Conservation (phyloP, 2,329 filamentous ascomycete genomes). For the Zymoseptoria passerinii region DNA sequence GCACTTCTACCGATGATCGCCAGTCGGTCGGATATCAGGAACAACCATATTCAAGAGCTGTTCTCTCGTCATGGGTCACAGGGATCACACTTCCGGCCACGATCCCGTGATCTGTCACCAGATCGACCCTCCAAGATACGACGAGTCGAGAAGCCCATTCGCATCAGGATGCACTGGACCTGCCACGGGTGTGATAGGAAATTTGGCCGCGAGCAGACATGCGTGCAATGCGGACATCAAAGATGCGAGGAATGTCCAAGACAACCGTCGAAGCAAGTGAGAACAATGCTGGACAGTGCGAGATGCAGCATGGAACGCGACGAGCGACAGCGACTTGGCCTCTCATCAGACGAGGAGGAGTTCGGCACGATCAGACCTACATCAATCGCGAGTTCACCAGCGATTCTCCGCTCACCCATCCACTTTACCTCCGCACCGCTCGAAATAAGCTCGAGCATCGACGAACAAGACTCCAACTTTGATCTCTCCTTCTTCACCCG, state of each 20-base stretch:
- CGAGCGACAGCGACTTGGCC: background rate
- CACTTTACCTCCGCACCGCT: background rate
- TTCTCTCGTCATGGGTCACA: constrained; percentile 37
- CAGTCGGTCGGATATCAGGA: constrained; percentile 10
- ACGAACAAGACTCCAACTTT: background rate
- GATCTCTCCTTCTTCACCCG: background rate
- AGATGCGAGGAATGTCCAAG: constrained; percentile 75
- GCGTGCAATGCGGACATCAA: constrained; percentile 66
- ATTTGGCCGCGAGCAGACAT: constrained; percentile 66
- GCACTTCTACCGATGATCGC: constrained; percentile 14
- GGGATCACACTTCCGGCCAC: constrained; percentile 16
- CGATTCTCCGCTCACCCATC: background rate
- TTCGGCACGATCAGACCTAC: constrained; percentile 6
- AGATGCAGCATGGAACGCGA: constrained; percentile 35
- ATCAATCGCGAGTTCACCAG: background rate
- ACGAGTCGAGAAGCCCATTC: constrained; percentile 53
- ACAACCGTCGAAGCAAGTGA: constrained; percentile 58
- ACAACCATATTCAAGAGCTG: constrained; percentile 29
- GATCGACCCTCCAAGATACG: constrained; percentile 21
- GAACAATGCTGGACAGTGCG: constrained; percentile 45
- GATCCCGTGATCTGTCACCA: constrained; percentile 6
- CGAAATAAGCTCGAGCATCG: background rate
- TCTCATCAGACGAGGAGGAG: constrained; percentile 1
- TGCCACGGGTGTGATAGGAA: constrained; percentile 74
- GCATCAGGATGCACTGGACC: constrained; percentile 67